phyloP scores from a whole-genome alignment of 2,329 filamentous ascomycete species.

The Pseudogymnoascus sp. region DNA sequence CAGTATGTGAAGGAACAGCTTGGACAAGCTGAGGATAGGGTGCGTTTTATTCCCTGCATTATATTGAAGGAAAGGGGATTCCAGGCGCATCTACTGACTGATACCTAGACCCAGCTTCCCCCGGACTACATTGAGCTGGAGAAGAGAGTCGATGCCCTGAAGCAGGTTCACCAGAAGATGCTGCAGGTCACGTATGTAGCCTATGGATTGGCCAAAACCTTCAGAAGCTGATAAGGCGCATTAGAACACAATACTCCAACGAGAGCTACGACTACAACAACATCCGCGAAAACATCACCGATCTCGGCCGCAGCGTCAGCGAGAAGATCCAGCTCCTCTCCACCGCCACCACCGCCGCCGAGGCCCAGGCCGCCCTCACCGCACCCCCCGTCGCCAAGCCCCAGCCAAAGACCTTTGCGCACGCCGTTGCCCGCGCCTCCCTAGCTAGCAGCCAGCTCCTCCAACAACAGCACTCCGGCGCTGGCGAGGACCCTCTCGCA shows the following conservation, averaged over 20 bases:
- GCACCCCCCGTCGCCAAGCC: constrained; percentile 81
- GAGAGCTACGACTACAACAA: constrained; percentile 92
- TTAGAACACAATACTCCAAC: constrained; percentile 84
- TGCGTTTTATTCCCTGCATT: constrained; percentile 28
- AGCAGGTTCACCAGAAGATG: constrained; percentile 95
- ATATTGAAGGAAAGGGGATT: constrained; percentile 12
- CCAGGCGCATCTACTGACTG: constrained; percentile 7
- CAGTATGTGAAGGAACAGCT: constrained; percentile 98
- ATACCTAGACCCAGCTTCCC: constrained; percentile 76
- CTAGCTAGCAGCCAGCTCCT: constrained; percentile 81
- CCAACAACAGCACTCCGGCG: constrained; percentile 72
- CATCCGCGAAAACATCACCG: constrained; percentile 94
- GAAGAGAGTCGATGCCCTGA: constrained; percentile 96
- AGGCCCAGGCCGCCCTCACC: constrained; percentile 89
- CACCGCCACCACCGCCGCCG: constrained; percentile 74
- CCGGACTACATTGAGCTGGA: constrained; percentile 97
- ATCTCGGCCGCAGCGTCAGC: constrained; percentile 88
- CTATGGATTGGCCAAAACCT: background rate
- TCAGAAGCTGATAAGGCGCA: background rate
- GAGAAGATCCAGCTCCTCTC: constrained; percentile 93
- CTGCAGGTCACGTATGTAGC: constrained; percentile 81
- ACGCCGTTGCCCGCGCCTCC: constrained; percentile 87
- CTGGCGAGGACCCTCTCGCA: constrained; percentile 79
- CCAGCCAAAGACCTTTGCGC: constrained; percentile 96
- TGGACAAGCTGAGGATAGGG: constrained; percentile 91